Base-by-base conservation (phyloP, 345 rosid genomes). In the Hibiscus tridactylites region DNA sequence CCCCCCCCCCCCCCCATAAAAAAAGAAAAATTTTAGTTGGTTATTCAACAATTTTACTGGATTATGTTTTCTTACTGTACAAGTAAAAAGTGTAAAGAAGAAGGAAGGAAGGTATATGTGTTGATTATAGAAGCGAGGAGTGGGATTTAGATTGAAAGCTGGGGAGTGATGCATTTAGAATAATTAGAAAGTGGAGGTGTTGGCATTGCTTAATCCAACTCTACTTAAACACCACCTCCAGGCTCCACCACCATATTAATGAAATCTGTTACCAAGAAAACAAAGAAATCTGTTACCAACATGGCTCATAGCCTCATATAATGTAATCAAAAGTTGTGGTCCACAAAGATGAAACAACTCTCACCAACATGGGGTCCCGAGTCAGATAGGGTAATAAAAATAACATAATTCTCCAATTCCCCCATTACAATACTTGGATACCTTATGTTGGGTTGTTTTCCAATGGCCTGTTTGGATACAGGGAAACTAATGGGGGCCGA, bases 361-460 rank as follows among this genome's bases (percentile, higher is more conserved):
- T 54, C 17, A 54, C 21, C 61, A 56, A 56, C 21, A 16, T 49
- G 59, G 24, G 44, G 46, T 29, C 26, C 71, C 58, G 47, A 44
- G 9, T 39, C 44, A 39, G 44, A 39, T 8, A 39, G 44, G 44
- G 44, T 0, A 39, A 7, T 39, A 39, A 39, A 39, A 39, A 39
- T 39, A 39, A 39, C 44, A 39, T 39, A 39, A 39, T 39, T 8
- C 44, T 39, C 44, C 44, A 39, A 0, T 21, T 21, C 24, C 0
- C 24, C 24, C 24, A 21, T 21, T 15, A 50, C 17, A 53, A n/a
- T n/a, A n/a, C 10, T 53, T n/a, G 24, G 75, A 76, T 71, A 33
- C 21, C 56, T 17, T 19, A 4, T 61, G 78, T 61, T 6, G 58
- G 57, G 75, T 59, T 73, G 73, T 73, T 79, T 72, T 77, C 79